Evolutionary conservation across 176 grass and related monocot genomes (phyloP).

Genomic region (Olyra latifolia): DNA sequence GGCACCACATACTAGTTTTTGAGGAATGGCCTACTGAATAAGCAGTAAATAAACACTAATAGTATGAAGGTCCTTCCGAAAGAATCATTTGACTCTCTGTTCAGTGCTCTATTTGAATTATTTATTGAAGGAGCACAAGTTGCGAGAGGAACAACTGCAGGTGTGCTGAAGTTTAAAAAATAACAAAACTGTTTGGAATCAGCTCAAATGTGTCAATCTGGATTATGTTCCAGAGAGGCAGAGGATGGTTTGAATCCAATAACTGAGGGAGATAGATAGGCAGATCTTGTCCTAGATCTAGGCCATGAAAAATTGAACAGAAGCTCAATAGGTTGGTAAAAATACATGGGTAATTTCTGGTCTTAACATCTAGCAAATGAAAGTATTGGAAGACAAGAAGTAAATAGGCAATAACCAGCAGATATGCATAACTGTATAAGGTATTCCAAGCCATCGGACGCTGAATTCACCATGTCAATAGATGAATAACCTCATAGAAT

Average conservation of each 20-base stretch:
- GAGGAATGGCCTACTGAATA: not conserved
- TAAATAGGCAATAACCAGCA: slow-evolving; percentile 5
- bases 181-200: not conserved
- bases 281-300: not conserved
- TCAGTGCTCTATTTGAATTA: not conserved
- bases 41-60: slow-evolving; percentile 13
- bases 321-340: slow-evolving; percentile 15
- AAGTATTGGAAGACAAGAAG: not conserved
- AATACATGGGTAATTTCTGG: not conserved
- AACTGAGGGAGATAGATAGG: not conserved
- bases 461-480: not conserved
- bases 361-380: not conserved
- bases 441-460: not conserved
- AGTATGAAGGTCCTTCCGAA: not conserved
- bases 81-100: slow-evolving; percentile 3
- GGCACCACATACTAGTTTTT: not conserved
- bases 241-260: not conserved
- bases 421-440: not conserved
- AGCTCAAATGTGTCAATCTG: not conserved
- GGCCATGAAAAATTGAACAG: not conserved
- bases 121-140: not conserved
- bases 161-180: not conserved
- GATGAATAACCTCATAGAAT: slow-evolving; percentile 9
- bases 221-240: not conserved
- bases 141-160: not conserved